Conservation (phyloP, 768 basidiomycete genomes). For the Nidularia sp. region DNA sequence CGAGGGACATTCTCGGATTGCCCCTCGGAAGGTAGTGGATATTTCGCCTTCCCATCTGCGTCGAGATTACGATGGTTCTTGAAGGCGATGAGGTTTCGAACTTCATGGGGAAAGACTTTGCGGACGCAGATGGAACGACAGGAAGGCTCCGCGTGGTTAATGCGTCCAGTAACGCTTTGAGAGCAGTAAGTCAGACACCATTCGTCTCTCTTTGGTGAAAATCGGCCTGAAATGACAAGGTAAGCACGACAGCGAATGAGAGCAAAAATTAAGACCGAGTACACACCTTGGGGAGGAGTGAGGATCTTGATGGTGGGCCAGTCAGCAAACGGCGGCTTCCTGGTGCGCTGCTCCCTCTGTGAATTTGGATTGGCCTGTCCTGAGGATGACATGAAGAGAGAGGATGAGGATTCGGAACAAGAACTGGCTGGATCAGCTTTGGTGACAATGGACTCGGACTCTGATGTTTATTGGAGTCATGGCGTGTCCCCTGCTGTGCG, state of each 20-base stretch:
- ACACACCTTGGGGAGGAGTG: constrained; percentile 44
- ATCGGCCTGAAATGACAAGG: constrained; percentile 34
- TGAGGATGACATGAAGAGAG: constrained; percentile 22
- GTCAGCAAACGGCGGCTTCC: constrained; percentile 37
- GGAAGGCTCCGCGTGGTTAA: constrained; percentile 43
- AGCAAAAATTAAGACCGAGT: neutral
- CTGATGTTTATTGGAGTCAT: too few species aligned
- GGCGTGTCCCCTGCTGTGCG: too few species aligned
- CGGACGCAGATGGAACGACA: constrained; percentile 63
- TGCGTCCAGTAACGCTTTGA: constrained; percentile 52
- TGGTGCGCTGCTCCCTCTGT: constrained; percentile 20
- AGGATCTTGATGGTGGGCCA: constrained; percentile 54
- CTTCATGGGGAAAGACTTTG: constrained; percentile 64
- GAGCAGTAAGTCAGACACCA: constrained; percentile 62
- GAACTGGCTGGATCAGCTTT: too few species aligned
- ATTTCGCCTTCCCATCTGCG: constrained; percentile 43
- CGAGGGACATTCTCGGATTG: constrained; percentile 46
- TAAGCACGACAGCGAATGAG: too few species aligned
- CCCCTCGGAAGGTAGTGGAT: constrained; percentile 66
- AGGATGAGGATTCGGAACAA: neutral
- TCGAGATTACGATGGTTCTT: constrained; percentile 37
- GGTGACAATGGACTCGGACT: too few species aligned
- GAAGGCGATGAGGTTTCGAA: constrained; percentile 46
- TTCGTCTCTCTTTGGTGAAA: constrained; percentile 59
- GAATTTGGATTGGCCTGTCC: constrained; percentile 25